Base-by-base conservation (phyloP, 2,329 filamentous ascomycete species). In the Epichloe typhina region DNA sequence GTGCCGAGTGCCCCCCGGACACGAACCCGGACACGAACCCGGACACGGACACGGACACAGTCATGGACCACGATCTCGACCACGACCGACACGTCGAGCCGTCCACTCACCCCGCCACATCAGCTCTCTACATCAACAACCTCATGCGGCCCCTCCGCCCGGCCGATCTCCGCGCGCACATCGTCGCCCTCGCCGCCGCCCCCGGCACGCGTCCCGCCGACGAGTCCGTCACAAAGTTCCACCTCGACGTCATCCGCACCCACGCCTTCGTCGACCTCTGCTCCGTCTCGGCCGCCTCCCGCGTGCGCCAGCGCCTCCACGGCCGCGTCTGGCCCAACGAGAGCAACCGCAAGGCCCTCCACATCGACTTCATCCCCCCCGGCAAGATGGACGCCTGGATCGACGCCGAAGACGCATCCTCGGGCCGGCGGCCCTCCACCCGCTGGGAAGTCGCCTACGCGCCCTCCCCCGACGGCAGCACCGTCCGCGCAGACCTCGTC, bases 351-450 rank as follows among this genome's bases (percentile, higher is more conserved):
- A 94, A 93, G 64, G 76, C 82, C 1, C 74, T 97, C 1, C 94
- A 84, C 79, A 87, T 88, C 3, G 93, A 98, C 64, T 97, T 93
- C 64, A 76, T 97, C 91, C 0, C 91, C 0, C 77, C 84, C 17
- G 81, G 88, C 26, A 79, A 81, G 55, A 75, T 94, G 4, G 65
- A 71, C 13, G 76, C 77, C 23, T 97, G 89, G 88, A 83, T 94
- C 52, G 75, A 79, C 7, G 75, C 69, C 40, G 88, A 95, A 65
- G 70, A 82, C 58, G 65, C 71, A 13, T 59, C 71, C 12, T 59
- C 68, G 57, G 60, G 71, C 47, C 65, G 75, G 45, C 64, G 69
- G 49, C 65, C 68, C 17, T 60, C 54, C 59, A 64, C 62, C 5
- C 71, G 82, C 23, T 95, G 84, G 81, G 86, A 91, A 65, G 79